Evolutionary conservation across 768 basidiomycete species (phyloP).

Genomic region (Lactarius sanguifluus): DNA sequence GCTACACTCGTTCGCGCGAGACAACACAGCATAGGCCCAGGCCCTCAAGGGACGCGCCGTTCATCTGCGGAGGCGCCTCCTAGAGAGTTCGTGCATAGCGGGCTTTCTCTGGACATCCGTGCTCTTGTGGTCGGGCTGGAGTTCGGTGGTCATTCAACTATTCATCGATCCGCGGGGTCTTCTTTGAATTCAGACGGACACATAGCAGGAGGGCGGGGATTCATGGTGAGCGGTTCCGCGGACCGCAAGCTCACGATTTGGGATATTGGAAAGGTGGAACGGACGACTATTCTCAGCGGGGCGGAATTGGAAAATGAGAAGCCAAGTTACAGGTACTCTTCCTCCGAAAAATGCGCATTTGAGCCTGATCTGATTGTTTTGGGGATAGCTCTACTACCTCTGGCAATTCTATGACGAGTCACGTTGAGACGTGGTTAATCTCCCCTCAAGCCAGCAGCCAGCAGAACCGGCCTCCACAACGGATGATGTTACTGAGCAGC

Average conservation of each 20-base stretch:
- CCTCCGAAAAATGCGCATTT: conserved; percentile 1
- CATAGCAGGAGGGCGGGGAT: conserved; percentile 48
- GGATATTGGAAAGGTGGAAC: conserved; percentile 75
- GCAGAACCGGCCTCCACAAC: conserved; percentile 67
- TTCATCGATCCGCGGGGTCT: conserved; percentile 35
- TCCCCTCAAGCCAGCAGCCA: conserved; percentile 45
- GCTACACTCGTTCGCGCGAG: conserved; percentile 75
- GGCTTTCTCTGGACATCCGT: conserved; percentile 65
- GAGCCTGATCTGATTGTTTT: conserved; percentile 8
- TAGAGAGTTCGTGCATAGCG: conserved; percentile 35
- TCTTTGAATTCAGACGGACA: conserved; percentile 26
- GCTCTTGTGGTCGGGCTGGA: conserved; percentile 71
- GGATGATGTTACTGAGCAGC: conserved; percentile 74
- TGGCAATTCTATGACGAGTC: conserved; percentile 48
- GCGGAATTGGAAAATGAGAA: conserved; percentile 72
- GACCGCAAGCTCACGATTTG: conserved; percentile 86
- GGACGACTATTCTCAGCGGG: conserved; percentile 78
- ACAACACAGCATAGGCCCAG: conserved; percentile 41
- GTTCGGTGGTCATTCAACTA: conserved; percentile 66
- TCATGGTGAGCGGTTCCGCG: conserved; percentile 85
- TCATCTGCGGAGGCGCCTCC: conserved; percentile 35
- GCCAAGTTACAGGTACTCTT: conserved; percentile 69
- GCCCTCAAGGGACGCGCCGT: conserved; percentile 23
- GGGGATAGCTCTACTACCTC: conserved; percentile 38
- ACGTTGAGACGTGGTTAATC: conserved; percentile 64